Evolutionary conservation across 768 basidiomycete genomes (phyloP).

Genomic region (Boletus pseudo-olivaceus): DNA sequence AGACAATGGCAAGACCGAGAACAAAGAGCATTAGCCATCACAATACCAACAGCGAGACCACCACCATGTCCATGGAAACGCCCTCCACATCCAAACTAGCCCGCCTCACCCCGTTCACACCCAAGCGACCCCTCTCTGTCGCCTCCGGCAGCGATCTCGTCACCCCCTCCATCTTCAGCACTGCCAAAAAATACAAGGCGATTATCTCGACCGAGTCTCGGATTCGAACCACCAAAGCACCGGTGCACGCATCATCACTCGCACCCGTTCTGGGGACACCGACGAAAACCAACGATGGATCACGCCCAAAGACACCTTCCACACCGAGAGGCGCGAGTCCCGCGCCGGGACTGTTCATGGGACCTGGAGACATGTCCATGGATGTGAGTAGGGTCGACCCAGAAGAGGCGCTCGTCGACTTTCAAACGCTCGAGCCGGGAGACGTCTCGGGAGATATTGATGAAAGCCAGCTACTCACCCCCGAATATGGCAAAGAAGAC

Average conservation of each 20-base stretch:
- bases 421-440: slow-evolving; percentile 61
- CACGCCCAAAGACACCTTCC: slow-evolving; percentile 51
- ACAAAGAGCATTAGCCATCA: neutral
- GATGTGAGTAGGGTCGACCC: slow-evolving; percentile 71
- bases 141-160: slow-evolving; percentile 32
- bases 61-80: slow-evolving; percentile 8
- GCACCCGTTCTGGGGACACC: slow-evolving; percentile 54
- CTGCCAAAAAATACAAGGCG: slow-evolving; percentile 68
- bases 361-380: slow-evolving; percentile 57
- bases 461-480: slow-evolving; percentile 42
- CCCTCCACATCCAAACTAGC: slow-evolving; percentile 36
- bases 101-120: slow-evolving; percentile 50
- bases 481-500: slow-evolving; percentile 68
- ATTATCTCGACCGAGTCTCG: slow-evolving; percentile 48
- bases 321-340: slow-evolving; percentile 55
- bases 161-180: slow-evolving; percentile 36
- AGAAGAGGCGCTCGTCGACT: slow-evolving; percentile 77
- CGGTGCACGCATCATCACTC: slow-evolving; percentile 26
- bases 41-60: neutral
- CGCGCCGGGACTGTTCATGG: slow-evolving; percentile 35
- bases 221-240: slow-evolving; percentile 30
- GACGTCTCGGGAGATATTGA: slow-evolving; percentile 72
- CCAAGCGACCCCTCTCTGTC: slow-evolving; percentile 47
- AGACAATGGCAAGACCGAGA: neutral
- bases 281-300: slow-evolving; percentile 37